Conservation (phyloP, 306 rosid genomes). For the Casuarina cunninghamiana region DNA sequence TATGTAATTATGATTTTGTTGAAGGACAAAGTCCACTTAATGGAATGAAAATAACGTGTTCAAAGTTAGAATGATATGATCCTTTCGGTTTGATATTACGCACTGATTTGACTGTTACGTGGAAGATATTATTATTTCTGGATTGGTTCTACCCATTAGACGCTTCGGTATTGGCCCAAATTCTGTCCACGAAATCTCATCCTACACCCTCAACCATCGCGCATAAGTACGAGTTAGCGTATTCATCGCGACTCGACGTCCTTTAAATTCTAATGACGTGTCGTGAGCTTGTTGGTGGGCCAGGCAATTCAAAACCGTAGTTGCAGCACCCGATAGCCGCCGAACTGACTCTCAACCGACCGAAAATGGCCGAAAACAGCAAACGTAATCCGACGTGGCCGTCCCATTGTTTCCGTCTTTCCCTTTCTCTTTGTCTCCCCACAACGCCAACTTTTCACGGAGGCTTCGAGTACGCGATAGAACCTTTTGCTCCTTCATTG, state of each 20-base stretch:
- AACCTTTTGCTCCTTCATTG: neutral
- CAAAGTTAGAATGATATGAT: too few species aligned
- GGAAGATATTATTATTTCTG: too few species aligned
- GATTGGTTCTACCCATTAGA: too few species aligned
- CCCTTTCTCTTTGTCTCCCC: conserved; percentile 6
- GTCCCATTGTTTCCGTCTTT: conserved; percentile 3
- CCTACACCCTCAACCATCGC: too few species aligned
- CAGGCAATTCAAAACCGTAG: neutral
- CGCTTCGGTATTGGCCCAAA: too few species aligned
- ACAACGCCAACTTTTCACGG: neutral
- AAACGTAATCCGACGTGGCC: neutral
- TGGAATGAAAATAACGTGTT: too few species aligned
- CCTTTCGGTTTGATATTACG: too few species aligned
- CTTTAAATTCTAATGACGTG: neutral
- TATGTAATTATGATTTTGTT: neutral
- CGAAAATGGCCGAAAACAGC: conserved; percentile 6
- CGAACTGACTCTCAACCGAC: conserved; percentile 7
- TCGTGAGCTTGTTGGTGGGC: neutral
- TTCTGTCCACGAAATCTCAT: too few species aligned
- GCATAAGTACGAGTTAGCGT: too few species aligned
- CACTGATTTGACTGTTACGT: too few species aligned
- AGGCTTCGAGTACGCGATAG: neutral
- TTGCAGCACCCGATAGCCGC: neutral
- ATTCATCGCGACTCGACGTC: neutral
- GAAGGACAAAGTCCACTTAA: too few species aligned